Percentiles rank a stretch among this genome's conserved stretches.
phyloP scores from a whole-genome alignment of 371 early-diverging fungal species.

The Mycotypha africana region DNA sequence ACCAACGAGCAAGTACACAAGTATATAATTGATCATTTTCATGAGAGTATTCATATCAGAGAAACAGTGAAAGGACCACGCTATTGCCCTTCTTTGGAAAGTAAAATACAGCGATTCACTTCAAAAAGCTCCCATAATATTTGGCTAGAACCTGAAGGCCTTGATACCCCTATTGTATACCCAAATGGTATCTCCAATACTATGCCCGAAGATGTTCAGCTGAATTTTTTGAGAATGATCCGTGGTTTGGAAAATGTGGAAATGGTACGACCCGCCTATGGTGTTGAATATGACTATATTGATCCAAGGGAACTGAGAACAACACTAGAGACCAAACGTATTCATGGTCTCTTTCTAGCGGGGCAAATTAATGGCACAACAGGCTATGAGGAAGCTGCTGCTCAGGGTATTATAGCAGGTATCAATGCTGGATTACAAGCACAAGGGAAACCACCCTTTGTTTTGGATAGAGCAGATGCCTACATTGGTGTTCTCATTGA shows the following conservation, averaged over 20 bases:
- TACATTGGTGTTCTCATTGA: slow-evolving; percentile 86
- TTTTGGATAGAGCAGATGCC: slow-evolving; percentile 74
- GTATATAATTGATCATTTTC: slow-evolving; percentile 66
- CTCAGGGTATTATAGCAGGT: slow-evolving; percentile 84
- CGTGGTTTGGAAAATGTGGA: slow-evolving; percentile 73
- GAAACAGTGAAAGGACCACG: slow-evolving; percentile 85
- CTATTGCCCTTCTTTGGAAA: slow-evolving; percentile 83
- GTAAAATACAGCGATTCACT: slow-evolving; percentile 73
- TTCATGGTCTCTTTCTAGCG: slow-evolving; percentile 73
- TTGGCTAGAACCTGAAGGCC: slow-evolving; percentile 81
- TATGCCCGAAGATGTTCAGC: slow-evolving; percentile 75
- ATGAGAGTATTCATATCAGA: slow-evolving; percentile 76
- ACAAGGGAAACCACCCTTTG: slow-evolving; percentile 48
- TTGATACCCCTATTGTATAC: slow-evolving; percentile 68
- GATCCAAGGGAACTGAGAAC: slow-evolving; percentile 79
- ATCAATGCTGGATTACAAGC: slow-evolving; percentile 71
- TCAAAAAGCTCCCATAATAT: slow-evolving; percentile 64
- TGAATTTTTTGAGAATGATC: slow-evolving; percentile 67
- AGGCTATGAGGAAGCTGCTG: slow-evolving; percentile 87
- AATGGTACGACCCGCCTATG: slow-evolving; percentile 70
- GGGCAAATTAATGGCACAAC: slow-evolving; percentile 91
- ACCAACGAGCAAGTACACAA: slow-evolving; percentile 69
- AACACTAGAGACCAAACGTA: slow-evolving; percentile 75
- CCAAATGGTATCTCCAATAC: slow-evolving; percentile 86
- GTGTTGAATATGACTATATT: slow-evolving; percentile 85